A percentile compares a stretch with the other conserved stretches of the same genome.
These are phyloP conservation scores for Alectoria sarmentosa DNA, from an alignment of 495 filamentous ascomycete species.

Conservation along the genomic window DNA sequence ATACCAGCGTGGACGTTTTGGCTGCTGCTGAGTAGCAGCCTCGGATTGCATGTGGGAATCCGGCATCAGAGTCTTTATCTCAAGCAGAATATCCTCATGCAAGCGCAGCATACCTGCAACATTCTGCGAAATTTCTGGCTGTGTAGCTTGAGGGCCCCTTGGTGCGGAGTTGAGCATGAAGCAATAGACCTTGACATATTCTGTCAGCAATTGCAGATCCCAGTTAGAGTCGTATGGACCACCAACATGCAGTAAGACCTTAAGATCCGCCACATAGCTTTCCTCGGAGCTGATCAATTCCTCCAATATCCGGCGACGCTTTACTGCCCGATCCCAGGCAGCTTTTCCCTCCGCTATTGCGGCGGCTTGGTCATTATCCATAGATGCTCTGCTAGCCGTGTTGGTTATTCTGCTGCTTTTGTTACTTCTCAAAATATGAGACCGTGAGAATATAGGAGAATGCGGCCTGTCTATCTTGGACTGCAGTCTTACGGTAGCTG, in stretches of 20 bases:
- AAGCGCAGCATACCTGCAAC: conserved; percentile 38
- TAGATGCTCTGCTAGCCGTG: conserved; percentile 52
- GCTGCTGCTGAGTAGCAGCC: conserved; percentile 26
- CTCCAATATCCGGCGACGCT: conserved; percentile 69
- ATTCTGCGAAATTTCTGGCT: conserved; percentile 37
- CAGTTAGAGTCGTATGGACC: background rate
- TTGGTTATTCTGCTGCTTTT: conserved; percentile 56
- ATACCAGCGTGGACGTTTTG: conserved; percentile 23
- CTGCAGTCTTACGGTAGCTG: conserved; percentile 63
- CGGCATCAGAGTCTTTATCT: conserved; percentile 32
- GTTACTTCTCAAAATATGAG: conserved; percentile 47
- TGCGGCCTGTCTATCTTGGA: conserved; percentile 58
- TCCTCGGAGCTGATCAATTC: conserved; percentile 83
- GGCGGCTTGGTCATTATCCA: conserved; percentile 55
- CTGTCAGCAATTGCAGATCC: conserved; percentile 13
- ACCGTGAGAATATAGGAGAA: conserved; percentile 49
- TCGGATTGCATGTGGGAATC: conserved; percentile 27
- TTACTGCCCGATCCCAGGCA: conserved; percentile 60
- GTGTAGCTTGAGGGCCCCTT: conserved; percentile 33
- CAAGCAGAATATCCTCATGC: conserved; percentile 38
- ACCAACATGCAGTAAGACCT: conserved; percentile 75
- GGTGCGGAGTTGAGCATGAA: conserved; percentile 56
- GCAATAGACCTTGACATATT: conserved; percentile 51
- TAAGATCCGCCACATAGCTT: conserved; percentile 79
- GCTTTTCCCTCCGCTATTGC: conserved; percentile 55